A percentile compares a stretch with the other conserved stretches of the same genome.
Conservation (phyloP, 2,329 filamentous ascomycete species). For the Rhexocercosporidium sp. region DNA sequence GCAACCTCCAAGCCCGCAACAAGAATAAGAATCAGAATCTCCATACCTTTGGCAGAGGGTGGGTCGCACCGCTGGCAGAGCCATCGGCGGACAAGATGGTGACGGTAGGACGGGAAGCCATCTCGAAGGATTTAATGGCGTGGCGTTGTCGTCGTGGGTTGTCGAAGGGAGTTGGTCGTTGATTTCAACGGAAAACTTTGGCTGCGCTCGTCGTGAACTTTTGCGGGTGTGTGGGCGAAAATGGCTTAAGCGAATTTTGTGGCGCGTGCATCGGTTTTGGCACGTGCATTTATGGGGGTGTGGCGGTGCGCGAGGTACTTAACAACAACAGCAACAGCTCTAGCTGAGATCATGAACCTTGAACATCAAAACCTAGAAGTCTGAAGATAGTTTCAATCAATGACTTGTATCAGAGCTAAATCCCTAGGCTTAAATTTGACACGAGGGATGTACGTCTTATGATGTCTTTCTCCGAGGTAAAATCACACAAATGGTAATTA, state of each 20-base stretch:
- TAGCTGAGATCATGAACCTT: not conserved
- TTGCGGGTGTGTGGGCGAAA: conserved; percentile 4
- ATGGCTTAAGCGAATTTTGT: conserved; percentile 13
- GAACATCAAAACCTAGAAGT: too few relatives aligned
- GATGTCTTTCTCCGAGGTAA: not conserved
- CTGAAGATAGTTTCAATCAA: too few relatives aligned
- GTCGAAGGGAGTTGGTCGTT: conserved; percentile 26
- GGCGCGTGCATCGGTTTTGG: not conserved
- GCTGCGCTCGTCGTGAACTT: too few relatives aligned
- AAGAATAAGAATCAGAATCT: not conserved
- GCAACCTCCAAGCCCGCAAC: not conserved
- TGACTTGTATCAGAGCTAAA: not conserved
- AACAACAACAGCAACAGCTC: not conserved
- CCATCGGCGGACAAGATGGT: conserved; percentile 97
- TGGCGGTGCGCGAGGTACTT: not conserved
- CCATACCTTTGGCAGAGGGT: conserved; percentile 78
- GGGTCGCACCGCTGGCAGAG: conserved; percentile 84
- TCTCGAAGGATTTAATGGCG: conserved; percentile 48
- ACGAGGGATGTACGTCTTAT: not conserved
- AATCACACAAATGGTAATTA: not conserved
- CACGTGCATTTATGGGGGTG: not conserved
- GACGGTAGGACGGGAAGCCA: conserved; percentile 97
- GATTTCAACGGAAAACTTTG: not conserved
- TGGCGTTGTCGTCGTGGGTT: conserved; percentile 31
- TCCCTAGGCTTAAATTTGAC: not conserved